Evolutionary conservation across 208 protist genomes (phyloP).

Genomic region (Tetramitus jugosus): DNA sequence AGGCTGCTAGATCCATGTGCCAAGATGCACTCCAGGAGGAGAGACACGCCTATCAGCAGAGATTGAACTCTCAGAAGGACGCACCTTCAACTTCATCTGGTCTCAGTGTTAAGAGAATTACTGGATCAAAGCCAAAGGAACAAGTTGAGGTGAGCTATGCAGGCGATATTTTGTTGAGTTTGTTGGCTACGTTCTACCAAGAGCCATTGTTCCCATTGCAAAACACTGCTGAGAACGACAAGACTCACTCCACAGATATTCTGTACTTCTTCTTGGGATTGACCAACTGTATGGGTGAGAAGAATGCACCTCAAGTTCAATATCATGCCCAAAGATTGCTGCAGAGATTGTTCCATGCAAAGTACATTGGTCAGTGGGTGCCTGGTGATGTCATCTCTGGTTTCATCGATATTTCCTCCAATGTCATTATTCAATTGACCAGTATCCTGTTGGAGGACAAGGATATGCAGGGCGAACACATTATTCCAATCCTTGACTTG

Average conservation of each 20-base stretch:
- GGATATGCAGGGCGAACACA: not conserved
- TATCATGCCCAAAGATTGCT: not conserved
- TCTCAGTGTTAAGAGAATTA: too few species aligned
- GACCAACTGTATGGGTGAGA: not conserved
- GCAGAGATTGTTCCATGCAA: not conserved
- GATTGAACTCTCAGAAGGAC: not conserved
- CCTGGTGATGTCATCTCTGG: not conserved
- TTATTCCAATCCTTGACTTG: slow-evolving; percentile 11
- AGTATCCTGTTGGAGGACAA: not conserved
- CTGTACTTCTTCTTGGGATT: slow-evolving; percentile 11
- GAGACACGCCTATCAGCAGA: not conserved
- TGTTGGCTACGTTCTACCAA: not conserved
- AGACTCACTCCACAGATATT: slow-evolving; percentile 16
- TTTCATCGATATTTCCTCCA: slow-evolving; percentile 4
- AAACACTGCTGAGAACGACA: too few species aligned
- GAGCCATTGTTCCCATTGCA: not conserved
- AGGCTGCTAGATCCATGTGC: not conserved
- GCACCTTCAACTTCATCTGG: too few species aligned
- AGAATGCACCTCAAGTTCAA: not conserved
- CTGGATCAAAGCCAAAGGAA: too few species aligned
- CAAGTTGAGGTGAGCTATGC: not conserved
- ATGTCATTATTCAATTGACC: not conserved
- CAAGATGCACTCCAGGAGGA: not conserved
- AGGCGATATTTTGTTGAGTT: not conserved
- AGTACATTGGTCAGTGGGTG: slow-evolving; percentile 7